Conservation (phyloP, 768 basidiomycete genomes). For the Termitomyces sp. region DNA sequence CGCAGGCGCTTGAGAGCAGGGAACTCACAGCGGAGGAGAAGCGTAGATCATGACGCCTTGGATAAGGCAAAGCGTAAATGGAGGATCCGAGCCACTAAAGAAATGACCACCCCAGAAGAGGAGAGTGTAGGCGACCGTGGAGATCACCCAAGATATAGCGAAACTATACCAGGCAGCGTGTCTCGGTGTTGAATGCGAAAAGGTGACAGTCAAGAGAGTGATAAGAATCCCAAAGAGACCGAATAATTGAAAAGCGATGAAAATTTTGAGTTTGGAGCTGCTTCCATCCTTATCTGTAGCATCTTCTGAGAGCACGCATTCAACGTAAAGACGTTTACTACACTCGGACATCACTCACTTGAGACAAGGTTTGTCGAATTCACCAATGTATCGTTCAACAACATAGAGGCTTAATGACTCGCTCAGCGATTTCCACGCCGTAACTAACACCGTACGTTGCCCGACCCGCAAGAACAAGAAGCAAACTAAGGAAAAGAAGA, state of each 20-base stretch:
- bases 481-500: not conserved
- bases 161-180: conserved; percentile 28
- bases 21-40: not conserved
- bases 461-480: not conserved
- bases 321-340: not conserved
- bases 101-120: conserved; percentile 21
- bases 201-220: not conserved
- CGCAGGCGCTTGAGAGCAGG: not conserved
- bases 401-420: not conserved
- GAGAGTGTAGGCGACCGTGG: conserved; percentile 23
- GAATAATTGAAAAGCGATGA: not conserved
- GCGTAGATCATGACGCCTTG: not conserved
- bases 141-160: conserved; percentile 25
- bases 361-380: not conserved
- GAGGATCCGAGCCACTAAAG: not conserved
- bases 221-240: not conserved
- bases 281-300: not conserved
- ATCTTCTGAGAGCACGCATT: not conserved
- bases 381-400: not conserved
- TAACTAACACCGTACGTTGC: too few relatives aligned
- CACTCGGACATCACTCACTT: not conserved
- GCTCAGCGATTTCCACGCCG: not conserved
- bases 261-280: not conserved
- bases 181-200: conserved; percentile 11
- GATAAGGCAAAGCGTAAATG: not conserved